Base-by-base conservation (phyloP, 441 rosid species). In the Omphalea diandra region DNA sequence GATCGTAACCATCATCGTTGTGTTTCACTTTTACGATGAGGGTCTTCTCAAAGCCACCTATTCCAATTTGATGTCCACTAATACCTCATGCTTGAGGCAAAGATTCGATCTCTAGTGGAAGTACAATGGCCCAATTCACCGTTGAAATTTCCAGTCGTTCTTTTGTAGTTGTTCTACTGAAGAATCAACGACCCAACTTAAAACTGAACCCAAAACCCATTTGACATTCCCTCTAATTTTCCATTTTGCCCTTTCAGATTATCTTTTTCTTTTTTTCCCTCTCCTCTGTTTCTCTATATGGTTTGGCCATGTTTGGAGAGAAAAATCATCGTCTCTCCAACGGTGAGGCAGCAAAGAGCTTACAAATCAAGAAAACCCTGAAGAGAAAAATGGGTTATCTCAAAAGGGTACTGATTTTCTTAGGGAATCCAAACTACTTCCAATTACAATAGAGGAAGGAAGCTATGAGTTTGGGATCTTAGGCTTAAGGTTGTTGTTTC, bases 231-330 rank as follows among this genome's bases (percentile, higher is more conserved):
- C 31, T 17, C 41, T 0, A 20, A 54, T 44, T 78, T 74, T 58
- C 73, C 52, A 10, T 71, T 71, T 74, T 78, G 77, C 77, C 84
- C 82, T 66, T 41, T 75, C 67, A 58, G 15, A 29, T 54, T 55
- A 49, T n/a, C n/a, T 3, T 36, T 49, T 44, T n/a, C n/a, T n/a
- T 47, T 40, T 43, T 38, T 3, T 50, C 29, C 59, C 29, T 54
- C n/a, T n/a, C 59, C 43, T 7, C 58, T 60, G 27, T 60, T 65
- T 69, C 64, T 71, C 24, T 46, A 62, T 27, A 57, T 50, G 72
- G n/a, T n/a, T n/a, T n/a, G n/a, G 79, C 84, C 83, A 93, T 93
- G 98, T 82, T 79, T 79, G 86, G 86, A 58, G 94, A 86, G 78
- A 88, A 76, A 80, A 88, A 83, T 79, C 79, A 63, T 35, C 67